Percentiles rank a stretch among this genome's conserved stretches.
These are phyloP conservation scores for Sisymbrium irio DNA, from an alignment of 345 rosid species.

Conservation along the genomic window DNA sequence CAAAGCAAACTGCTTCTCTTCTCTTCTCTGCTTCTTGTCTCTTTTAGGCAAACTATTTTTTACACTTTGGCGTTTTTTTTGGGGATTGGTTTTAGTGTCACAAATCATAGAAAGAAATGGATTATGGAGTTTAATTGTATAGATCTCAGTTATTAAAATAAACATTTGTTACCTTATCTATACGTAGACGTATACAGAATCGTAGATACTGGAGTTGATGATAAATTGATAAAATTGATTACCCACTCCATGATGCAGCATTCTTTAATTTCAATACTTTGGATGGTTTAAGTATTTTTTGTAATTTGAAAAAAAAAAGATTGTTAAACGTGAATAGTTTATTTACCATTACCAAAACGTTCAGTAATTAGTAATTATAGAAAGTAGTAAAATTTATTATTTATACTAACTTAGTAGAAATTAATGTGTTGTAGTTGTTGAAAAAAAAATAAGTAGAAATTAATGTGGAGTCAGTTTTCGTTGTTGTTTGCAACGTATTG, in stretches of 20 bases:
- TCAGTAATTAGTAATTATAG: no score
- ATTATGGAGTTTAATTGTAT: conserved; percentile 9
- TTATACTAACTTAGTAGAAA: no score
- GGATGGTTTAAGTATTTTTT: no score
- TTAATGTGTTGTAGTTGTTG: no score
- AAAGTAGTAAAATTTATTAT: no score
- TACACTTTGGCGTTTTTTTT: neutral
- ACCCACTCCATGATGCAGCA: neutral
- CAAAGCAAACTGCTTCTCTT: conserved; percentile 9
- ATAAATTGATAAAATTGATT: neutral
- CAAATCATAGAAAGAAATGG: conserved; percentile 6
- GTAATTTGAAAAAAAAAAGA: no score
- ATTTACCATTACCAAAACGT: neutral
- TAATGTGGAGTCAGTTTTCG: no score
- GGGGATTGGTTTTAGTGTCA: conserved; percentile 9
- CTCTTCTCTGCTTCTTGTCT: neutral
- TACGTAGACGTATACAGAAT: conserved; percentile 3
- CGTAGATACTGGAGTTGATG: neutral
- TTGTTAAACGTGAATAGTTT: neutral
- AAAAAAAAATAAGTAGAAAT: no score
- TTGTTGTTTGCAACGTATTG: no score
- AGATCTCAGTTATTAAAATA: neutral
- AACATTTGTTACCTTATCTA: conserved; percentile 24
- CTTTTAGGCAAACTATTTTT: neutral
- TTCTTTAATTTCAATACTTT: neutral